Percentiles rank a stretch among this genome's conserved stretches.
Conservation (phyloP, 73 alveolate species). For the Uronychia binucleata region DNA sequence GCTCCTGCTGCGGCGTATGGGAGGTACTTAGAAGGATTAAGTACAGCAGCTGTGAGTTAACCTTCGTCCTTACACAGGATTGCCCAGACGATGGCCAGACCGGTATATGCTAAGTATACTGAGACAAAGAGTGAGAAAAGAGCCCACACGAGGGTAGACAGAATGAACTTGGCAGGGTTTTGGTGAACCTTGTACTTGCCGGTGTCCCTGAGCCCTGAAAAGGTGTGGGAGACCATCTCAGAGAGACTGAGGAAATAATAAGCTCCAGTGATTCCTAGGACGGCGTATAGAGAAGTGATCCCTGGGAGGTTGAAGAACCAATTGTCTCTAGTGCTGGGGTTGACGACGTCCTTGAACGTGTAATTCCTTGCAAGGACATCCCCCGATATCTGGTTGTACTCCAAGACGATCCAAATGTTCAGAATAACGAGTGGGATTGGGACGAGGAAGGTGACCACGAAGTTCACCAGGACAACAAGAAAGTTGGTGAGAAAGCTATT, state of each 20-base stretch:
- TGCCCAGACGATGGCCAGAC: slow-evolving; percentile 9
- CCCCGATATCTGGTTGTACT: background rate
- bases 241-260: background rate
- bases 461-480: background rate
- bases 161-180: background rate
- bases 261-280: background rate
- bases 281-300: background rate
- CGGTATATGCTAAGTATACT: slow-evolving; percentile 6
- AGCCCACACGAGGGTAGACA: slow-evolving; percentile 2
- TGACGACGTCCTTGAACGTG: background rate
- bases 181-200: slow-evolving; percentile 17
- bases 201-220: background rate
- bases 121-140: background rate
- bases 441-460: background rate
- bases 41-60: no score
- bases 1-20: slow-evolving; percentile 25
- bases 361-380: background rate
- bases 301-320: no score
- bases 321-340: background rate
- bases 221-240: slow-evolving; percentile 18
- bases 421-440: background rate
- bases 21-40: slow-evolving; percentile 20
- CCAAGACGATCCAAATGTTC: background rate
- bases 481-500: no score
- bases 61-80: slow-evolving; percentile 6